Evolutionary conservation across 2,329 filamentous ascomycete genomes (phyloP), one percentile per base, ranked within the genome.

Genomic region (Diaporthe helianthi): DNA sequence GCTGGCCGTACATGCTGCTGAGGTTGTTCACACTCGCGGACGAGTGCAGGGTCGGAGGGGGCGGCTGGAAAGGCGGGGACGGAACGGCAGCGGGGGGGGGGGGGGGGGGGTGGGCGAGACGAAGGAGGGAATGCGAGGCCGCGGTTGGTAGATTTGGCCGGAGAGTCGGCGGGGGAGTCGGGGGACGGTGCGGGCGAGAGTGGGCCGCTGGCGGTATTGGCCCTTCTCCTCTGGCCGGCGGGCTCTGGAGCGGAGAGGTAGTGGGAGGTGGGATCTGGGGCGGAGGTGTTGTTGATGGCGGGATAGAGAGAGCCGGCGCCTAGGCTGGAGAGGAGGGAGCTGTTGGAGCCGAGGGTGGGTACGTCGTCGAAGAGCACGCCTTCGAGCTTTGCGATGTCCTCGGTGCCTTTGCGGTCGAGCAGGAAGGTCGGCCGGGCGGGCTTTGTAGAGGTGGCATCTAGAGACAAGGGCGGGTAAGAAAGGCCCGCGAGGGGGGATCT

Each of bases 1-100:
- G 80, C 77, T 87, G 86, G 58, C 82, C 79, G 73, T 88, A 89
- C 87, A 89, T 89, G 78, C 26, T 47, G 58, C 41, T 22, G 29
- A 47, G 31, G 41, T 61, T 47, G 52, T 72, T 78, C 76, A 76
- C 69, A 38, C 64, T 74, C 74, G 76, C 71, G 67, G 72, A 69
- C 49, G 70, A 64, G 64, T 38, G 65, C 33, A 51, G 68, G 41
- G 60, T 44, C n/a, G 58, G 44, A 38, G 69, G 61, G 29, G 69
- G n/a, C 46, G 68, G n/a, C 19, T 52, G 49, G 17, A 49, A 31
- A 44, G 67, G 49, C 47, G 67, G 31, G 33, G 67, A 60, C 22
- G 36, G 64, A 24, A 47, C 29, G 47, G 68, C 44, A 49, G 65
- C 41, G 19, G 68, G 36, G 65, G 47, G 36, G 52, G 26, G 46